Evolutionary conservation across 208 protist genomes (phyloP), one percentile per base, ranked within the genome.

Genomic region (Trypanosomatidae sp.): DNA sequence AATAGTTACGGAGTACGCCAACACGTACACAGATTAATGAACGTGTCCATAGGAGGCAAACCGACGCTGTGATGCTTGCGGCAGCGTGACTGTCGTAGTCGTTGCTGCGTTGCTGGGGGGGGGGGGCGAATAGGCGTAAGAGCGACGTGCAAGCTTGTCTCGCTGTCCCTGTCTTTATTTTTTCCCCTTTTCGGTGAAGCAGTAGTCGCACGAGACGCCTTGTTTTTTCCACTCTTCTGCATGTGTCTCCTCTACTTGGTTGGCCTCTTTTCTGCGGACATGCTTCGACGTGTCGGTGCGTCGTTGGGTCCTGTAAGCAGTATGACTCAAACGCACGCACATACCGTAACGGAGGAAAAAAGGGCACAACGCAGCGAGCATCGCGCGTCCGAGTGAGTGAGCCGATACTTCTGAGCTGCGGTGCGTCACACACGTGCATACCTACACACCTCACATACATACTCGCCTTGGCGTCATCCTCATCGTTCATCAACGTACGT

Each of bases 381-480:
- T 10, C 22, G 25, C 22, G 36, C 22, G 22, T 5, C 10, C 22
- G 10, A 46, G 30, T 47, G 2, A 22, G 30, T 65, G 39, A 47
- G 30, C 41, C 17, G 22, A 22, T 28, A 46, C 39, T 65, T 65
- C 39, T 25, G 10, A 28, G 36, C 22, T 46, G 2, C 9, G 39
- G 22, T 47, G 60, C 39, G 4, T 13, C 7, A 43, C 58, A 62
- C 58, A 19, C 58, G 41, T 36, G 28, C 60, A 12, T 17, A 19
- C 30, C n/a, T 41, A 62, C 56, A 62, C 58, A 62, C 58, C 33
- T 41, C 22, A 59, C 12, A 59, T 59, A 59, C 53, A 36, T 59
- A 1, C 13, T n/a, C 58, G 33, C 22, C 39, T 44, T 44, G 9
- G 9, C 60, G 7, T 13, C 15, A 4, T 44, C 60, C 22, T 17